Base-by-base conservation (phyloP, 1,139 yeast species). In the Eremothecium sinecaudum region DNA sequence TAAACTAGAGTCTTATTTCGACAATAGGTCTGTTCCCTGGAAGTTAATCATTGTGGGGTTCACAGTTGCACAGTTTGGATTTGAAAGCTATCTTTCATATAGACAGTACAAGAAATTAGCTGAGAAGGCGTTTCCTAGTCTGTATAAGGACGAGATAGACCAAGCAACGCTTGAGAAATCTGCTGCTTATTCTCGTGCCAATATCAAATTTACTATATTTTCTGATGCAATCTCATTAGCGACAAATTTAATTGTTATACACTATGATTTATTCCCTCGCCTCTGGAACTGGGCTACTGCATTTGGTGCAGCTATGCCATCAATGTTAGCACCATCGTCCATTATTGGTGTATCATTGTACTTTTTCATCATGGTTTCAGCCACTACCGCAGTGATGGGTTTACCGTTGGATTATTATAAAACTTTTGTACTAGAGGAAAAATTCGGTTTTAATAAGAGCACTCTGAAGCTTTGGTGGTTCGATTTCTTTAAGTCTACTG, bases 341-440 rank as follows among this genome's bases (percentile, higher is more conserved):
- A 60, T 70, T 24, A 73, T 79, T 48, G 69, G 79, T 23, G 90
- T 80, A 44, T 76, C 92, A 17, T 61, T 82, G 38, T 64, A 74
- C 36, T 82, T 81, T 61, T 62, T 77, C 47, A 63, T 73, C 32
- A 64, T 65, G 12, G 57, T 71, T 45, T 66, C 69, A 30, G 41
- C 73, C 19, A 37, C 74, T 26, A 63, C 77, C 9, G 64, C 75
- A 6, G 32, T 81, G 7, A 40, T 73, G 29, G 66, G 74, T 5
- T 56, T 80, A 41, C 98, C 98, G 2, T 54, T 75, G 24, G 66
- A 76, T 9, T 77, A 81, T 57, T 87, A 86, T 60, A 65, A 71
- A 37, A 79, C 80, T 48, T 90, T 90, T 63, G 90, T 86, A 10
- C 67, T 90, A 48, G 98, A 90, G 61, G 95, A 87, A 57, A 76